These are phyloP conservation scores for Fusarium praegraminearum DNA, from an alignment of 2,329 filamentous ascomycete genomes.

Conservation along the genomic window DNA sequence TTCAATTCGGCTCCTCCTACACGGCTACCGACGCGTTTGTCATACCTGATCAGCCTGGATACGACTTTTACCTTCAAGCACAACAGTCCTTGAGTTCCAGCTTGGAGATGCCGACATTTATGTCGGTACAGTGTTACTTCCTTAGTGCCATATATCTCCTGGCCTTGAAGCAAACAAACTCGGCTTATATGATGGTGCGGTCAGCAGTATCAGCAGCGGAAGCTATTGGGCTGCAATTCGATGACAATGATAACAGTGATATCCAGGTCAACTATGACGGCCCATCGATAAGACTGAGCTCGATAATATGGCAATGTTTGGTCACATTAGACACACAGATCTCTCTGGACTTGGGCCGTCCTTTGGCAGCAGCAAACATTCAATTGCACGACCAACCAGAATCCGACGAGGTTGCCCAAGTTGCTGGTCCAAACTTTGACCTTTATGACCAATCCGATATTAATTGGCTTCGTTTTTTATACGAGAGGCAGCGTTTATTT, in stretches of 20 bases:
- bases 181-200: constrained; percentile 36
- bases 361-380: constrained; percentile 22
- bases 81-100: constrained; percentile 57
- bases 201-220: constrained; percentile 34
- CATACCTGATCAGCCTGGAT: constrained; percentile 57
- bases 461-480: constrained; percentile 43
- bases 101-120: constrained; percentile 59
- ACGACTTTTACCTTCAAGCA: constrained; percentile 57
- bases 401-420: constrained; percentile 25
- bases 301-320: constrained; percentile 41
- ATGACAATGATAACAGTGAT: neutral
- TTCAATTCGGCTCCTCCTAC: constrained; percentile 58
- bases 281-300: neutral
- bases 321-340: constrained; percentile 36
- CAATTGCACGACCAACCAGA: constrained; percentile 4
- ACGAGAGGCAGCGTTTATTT: constrained; percentile 38
- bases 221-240: constrained; percentile 37
- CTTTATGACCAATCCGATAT: constrained; percentile 9
- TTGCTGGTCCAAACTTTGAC: constrained; percentile 35
- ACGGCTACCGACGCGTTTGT: constrained; percentile 32
- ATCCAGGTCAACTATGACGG: neutral
- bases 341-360: constrained; percentile 36
- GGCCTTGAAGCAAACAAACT: constrained; percentile 26
- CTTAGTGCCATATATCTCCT: constrained; percentile 59
- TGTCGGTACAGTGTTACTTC: constrained; percentile 61